phyloP scores from a whole-genome alignment of 2,329 filamentous ascomycete species.

The Huntiella abstrusa region DNA sequence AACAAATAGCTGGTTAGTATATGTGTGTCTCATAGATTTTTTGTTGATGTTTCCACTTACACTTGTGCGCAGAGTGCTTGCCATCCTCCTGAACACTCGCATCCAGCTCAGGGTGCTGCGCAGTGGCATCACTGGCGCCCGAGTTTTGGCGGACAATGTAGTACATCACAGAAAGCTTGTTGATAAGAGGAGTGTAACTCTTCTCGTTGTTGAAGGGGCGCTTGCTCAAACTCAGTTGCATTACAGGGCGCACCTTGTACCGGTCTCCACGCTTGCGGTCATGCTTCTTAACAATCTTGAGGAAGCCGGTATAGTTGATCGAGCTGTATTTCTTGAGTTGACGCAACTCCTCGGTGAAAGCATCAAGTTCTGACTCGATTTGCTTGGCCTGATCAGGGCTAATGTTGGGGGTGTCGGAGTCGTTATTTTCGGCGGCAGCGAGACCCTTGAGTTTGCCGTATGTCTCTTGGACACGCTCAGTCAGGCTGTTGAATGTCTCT shows the following conservation, averaged over 20 bases:
- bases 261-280: constrained; percentile 75
- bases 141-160: constrained; percentile 77
- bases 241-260: constrained; percentile 78
- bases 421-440: constrained; percentile 42
- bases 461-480: constrained; percentile 32
- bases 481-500: constrained; percentile 45
- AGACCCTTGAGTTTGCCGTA: constrained; percentile 63
- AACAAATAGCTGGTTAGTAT: constrained; percentile 13
- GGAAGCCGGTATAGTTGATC: constrained; percentile 92
- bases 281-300: constrained; percentile 98
- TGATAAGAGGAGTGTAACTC: constrained; percentile 75
- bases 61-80: constrained; percentile 65
- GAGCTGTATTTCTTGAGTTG: constrained; percentile 89
- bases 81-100: constrained; percentile 32
- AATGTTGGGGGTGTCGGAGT: constrained; percentile 27
- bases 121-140: constrained; percentile 32
- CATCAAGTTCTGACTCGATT: constrained; percentile 63
- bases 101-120: constrained; percentile 17
- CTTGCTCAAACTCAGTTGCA: constrained; percentile 75
- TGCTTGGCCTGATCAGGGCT: constrained; percentile 41
- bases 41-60: constrained; percentile 25
- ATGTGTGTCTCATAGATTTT: constrained; percentile 13
- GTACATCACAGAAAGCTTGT: constrained; percentile 87
- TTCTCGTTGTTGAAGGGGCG: constrained; percentile 84
- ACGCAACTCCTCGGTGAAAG: constrained; percentile 75